Evolutionary conservation across 768 basidiomycete species (phyloP).

Genomic region (Phlebiopsis flavidoalba): DNA sequence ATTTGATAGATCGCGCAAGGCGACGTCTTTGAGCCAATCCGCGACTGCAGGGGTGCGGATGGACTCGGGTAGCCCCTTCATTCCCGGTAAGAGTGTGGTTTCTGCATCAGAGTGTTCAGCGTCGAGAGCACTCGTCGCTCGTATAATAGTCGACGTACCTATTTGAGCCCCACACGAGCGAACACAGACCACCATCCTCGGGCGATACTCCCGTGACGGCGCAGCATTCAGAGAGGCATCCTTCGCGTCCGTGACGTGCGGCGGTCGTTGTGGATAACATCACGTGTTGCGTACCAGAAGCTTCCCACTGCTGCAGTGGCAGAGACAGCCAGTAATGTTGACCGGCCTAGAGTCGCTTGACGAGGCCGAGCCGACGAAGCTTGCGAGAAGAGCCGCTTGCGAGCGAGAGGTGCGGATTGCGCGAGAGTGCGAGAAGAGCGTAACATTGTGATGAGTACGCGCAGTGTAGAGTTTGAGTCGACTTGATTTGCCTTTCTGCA

Average conservation of each 20-base stretch:
- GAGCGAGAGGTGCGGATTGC: not conserved
- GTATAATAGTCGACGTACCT: slow-evolving; percentile 35
- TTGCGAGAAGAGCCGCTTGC: slow-evolving; percentile 8
- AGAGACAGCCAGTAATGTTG: not conserved
- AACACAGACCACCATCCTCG: slow-evolving; percentile 32
- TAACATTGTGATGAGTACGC: not conserved
- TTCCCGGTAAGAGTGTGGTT: slow-evolving; percentile 40
- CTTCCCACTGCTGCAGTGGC: not conserved
- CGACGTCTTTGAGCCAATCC: slow-evolving; percentile 59
- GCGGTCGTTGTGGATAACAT: slow-evolving; percentile 33
- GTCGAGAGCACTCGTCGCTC: not conserved
- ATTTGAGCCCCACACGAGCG: slow-evolving; percentile 75
- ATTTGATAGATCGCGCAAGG: slow-evolving; percentile 70
- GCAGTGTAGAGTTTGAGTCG: not conserved
- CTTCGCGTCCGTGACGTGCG: slow-evolving; percentile 5
- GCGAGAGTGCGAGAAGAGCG: slow-evolving; percentile 1
- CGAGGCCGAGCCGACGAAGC: not conserved
- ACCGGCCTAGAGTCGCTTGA: not conserved
- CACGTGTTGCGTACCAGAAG: slow-evolving; percentile 1
- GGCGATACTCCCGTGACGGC: not conserved
- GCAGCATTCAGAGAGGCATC: not conserved
- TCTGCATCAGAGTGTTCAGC: slow-evolving; percentile 27
- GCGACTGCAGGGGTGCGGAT: slow-evolving; percentile 47
- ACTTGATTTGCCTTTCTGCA: not conserved
- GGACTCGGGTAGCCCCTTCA: slow-evolving; percentile 29